Evolutionary conservation across 1,284 basidiomycete genomes (phyloP).

Genomic region (Athelia sp.): DNA sequence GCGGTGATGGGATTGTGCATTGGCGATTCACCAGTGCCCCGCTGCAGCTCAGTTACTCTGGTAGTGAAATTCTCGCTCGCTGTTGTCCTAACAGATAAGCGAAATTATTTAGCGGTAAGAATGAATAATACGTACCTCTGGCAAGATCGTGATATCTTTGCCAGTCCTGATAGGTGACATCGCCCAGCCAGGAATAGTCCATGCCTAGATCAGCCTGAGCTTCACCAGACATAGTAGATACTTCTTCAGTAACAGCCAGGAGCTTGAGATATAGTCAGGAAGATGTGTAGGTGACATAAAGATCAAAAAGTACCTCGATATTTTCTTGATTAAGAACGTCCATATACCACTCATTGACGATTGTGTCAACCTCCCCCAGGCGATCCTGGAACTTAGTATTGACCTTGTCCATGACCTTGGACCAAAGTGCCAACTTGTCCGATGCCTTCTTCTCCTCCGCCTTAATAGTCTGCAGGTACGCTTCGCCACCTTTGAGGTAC

Average conservation of each 20-base stretch:
- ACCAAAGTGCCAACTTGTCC: conserved; percentile 47
- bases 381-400: conserved; percentile 54
- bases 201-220: conserved; percentile 69
- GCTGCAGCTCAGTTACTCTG: conserved; percentile 42
- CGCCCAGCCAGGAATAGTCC: conserved; percentile 77
- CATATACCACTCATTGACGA: conserved; percentile 55
- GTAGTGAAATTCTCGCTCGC: conserved; percentile 46
- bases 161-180: conserved; percentile 75
- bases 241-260: conserved; percentile 27
- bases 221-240: conserved; percentile 51
- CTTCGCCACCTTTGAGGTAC: conserved; percentile 60
- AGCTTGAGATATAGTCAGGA: conserved; percentile 14
- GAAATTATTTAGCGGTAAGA: conserved; percentile 7
- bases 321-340: conserved; percentile 43
- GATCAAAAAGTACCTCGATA: conserved; percentile 35
- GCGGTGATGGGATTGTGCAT: conserved; percentile 47
- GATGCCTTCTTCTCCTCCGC: conserved; percentile 35
- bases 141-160: conserved; percentile 57
- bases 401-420: conserved; percentile 54
- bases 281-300: conserved; percentile 3
- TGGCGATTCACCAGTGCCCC: conserved; percentile 46
- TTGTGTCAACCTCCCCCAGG: conserved; percentile 41
- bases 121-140: conserved; percentile 25
- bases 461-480: conserved; percentile 49
- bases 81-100: conserved; percentile 13